phyloP scores from a whole-genome alignment of 352 stramenopile species.

The Globisporangium acanthophoron region DNA sequence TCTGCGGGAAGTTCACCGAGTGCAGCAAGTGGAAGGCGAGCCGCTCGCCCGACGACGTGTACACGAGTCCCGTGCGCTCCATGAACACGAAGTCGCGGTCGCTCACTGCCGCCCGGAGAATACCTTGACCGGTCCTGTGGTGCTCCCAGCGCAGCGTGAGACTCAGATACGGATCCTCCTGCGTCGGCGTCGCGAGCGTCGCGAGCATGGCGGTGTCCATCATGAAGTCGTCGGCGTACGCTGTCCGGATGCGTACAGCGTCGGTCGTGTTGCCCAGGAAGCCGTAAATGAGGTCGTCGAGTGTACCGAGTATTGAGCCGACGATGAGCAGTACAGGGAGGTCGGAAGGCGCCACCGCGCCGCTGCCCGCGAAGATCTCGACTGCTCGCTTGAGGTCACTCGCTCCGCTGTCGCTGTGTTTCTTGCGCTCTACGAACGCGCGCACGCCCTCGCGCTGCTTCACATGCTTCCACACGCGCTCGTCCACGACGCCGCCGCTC shows the following conservation, averaged over 20 bases:
- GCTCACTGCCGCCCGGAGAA: conserved; percentile 21
- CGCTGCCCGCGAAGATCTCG: conserved; percentile 2
- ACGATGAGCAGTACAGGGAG: conserved; percentile 8
- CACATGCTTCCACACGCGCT: conserved; percentile 10
- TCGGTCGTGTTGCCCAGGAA: conserved; percentile 2
- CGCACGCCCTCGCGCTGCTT: conserved; percentile 3
- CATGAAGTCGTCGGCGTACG: conserved; percentile 8
- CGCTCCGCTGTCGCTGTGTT: not conserved
- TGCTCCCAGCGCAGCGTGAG: conserved; percentile 35
- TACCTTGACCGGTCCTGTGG: conserved; percentile 11
- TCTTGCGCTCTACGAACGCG: conserved; percentile 1
- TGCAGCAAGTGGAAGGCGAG: conserved; percentile 33
- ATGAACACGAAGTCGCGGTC: conserved; percentile 29
- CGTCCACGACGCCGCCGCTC: conserved; percentile 4
- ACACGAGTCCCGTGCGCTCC: conserved; percentile 22
- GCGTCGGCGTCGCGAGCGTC: conserved; percentile 20
- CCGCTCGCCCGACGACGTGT: conserved; percentile 18
- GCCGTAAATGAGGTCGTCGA: conserved; percentile 18
- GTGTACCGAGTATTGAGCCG: conserved; percentile 1
- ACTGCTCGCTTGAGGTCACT: not conserved
- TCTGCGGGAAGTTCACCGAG: conserved; percentile 23
- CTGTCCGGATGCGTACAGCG: conserved; percentile 2
- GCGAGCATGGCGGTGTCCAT: conserved; percentile 24
- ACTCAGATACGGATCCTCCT: conserved; percentile 23
- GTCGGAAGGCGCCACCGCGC: not conserved